Base-by-base conservation (phyloP, 208 protist genomes). In the Phytomonas francai region DNA sequence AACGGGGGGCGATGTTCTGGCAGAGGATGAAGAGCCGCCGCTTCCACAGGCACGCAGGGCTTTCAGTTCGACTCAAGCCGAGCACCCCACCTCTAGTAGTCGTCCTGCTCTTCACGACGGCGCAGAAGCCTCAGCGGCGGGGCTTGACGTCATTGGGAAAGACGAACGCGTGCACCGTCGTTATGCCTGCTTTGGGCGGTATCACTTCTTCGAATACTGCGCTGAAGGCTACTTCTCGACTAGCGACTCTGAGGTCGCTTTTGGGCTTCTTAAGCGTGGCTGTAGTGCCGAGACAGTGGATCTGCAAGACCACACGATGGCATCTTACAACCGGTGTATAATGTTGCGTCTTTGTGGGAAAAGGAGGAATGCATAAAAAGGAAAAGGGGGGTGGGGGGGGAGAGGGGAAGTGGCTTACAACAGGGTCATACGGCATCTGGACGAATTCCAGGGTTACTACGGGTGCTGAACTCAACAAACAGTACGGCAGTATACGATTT, bases 151-250 rank as follows among this genome's bases (percentile, higher is more conserved):
- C 16, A 66, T 74, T 56, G 59, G 72, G 3, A 34, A 28, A 11
- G 2, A 31, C 22, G 67, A 69, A 16, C 72, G 80, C 59, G 28
- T 79, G 63, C 80, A 90, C 59, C 82, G 87, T 36, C 76, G 78
- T 61, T 89, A 84, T 59, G 75, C 81, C 27, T 86, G 82, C 59
- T 87, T 93, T 36, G 87, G 87, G 7, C 75, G 77, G n/a, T 92
- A 84, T 61, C 84, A 93, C 63, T 88, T 93, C 63, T 45, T 93
- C 29, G 67, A 76, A 34, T 84, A 78, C 66, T 73, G 79, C 39
- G 19, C 63, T 7, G 68, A 66, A 33, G 77, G 73, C 30, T 93
- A 93, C 65, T 74, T 83, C 34, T 80, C 76, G 30, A 89, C 88
- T 4, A 71, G 63, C 61, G 79, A 93, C 77, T 84, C 78, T 25